Evolutionary conservation across 2,329 filamentous ascomycete genomes (phyloP), one percentile per base, ranked within the genome.

Genomic region (Sporothrix curviconia): DNA sequence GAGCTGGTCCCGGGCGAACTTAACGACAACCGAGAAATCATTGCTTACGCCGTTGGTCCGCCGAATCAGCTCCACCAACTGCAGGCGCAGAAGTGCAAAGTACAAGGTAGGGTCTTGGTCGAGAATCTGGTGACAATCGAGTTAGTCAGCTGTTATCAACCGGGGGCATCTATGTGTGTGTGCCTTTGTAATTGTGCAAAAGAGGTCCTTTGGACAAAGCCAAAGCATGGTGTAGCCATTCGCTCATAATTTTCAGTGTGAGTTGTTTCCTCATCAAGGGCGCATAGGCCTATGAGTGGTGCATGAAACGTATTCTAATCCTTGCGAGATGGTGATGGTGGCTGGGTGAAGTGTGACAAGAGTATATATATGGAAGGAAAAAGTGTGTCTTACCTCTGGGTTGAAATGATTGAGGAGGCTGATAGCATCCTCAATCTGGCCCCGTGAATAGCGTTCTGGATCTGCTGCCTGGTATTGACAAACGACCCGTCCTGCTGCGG

Each of bases 231-330:
- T 60, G 28, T 17, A 24, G 22, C 53, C 25, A 43, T 28, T 61
- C 66, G 80, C 78, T 95, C 90, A 94, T 91, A 86, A 66, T 66
- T 66, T 62, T 73, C 70, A 74, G 76, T 75, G 80, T 84, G 81
- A 81, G 82, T 83, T 86, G 85, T 42, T 84, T 51, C 28, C 81
- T 97, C 92, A 95, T 95, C 94, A 94, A 83, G 75, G 83, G 85
- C 84, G 83, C 79, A 78, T 82, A 85, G 84, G 81, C 79, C 79
- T 97, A 94, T 90, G 94, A 91, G 94, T 99, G 94, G 94, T 99
- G 94, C 94, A 99, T 99, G 92, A 71, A 80, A 95, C 85, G 92
- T 87, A 81, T 79, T 89, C 79, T 96, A 96, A 99, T 99, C 94
- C 94, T 92, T 74, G 82, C 80, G 82, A 76, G 34, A 59, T 64